phyloP scores from a whole-genome alignment of 1,284 basidiomycete genomes.

The Ceratobasidium sp. region DNA sequence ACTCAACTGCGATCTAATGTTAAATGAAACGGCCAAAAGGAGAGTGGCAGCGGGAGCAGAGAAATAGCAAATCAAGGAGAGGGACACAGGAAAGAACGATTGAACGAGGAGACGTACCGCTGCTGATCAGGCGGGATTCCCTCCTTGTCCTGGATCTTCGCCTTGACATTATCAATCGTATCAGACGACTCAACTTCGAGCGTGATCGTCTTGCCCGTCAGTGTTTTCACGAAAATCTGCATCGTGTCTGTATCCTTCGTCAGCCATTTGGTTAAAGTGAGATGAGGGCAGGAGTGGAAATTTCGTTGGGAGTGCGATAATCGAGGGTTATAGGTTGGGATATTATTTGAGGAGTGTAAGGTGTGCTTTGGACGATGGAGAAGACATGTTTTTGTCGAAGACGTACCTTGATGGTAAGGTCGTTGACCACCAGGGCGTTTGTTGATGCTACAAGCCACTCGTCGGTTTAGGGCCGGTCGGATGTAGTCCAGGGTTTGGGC shows the following conservation, averaged over 20 bases:
- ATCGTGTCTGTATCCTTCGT: slow-evolving; percentile 52
- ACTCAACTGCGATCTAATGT: no score
- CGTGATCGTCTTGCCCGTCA: slow-evolving; percentile 64
- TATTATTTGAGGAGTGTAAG: not conserved
- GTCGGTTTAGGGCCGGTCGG: slow-evolving; percentile 35
- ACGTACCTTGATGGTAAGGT: slow-evolving; percentile 46
- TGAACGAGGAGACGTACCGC: slow-evolving; percentile 60
- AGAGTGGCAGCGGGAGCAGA: no score
- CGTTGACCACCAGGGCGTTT: slow-evolving; percentile 22
- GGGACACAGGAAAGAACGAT: no score
- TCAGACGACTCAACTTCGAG: slow-evolving; percentile 71
- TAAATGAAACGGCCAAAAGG: no score
- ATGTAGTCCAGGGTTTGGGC: not conserved
- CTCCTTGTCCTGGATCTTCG: slow-evolving; percentile 71
- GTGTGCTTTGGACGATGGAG: not conserved
- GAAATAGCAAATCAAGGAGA: no score
- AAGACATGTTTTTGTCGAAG: slow-evolving; percentile 3
- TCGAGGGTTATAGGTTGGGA: no score
- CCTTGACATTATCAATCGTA: slow-evolving; percentile 70
- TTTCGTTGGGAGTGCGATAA: no score
- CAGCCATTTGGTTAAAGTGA: not conserved
- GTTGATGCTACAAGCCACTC: slow-evolving; percentile 45
- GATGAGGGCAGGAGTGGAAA: no score
- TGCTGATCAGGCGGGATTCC: slow-evolving; percentile 93
- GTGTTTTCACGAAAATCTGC: slow-evolving; percentile 66